phyloP scores from a whole-genome alignment of 2,329 filamentous ascomycete species.

The Aspergillus aculeatus region DNA sequence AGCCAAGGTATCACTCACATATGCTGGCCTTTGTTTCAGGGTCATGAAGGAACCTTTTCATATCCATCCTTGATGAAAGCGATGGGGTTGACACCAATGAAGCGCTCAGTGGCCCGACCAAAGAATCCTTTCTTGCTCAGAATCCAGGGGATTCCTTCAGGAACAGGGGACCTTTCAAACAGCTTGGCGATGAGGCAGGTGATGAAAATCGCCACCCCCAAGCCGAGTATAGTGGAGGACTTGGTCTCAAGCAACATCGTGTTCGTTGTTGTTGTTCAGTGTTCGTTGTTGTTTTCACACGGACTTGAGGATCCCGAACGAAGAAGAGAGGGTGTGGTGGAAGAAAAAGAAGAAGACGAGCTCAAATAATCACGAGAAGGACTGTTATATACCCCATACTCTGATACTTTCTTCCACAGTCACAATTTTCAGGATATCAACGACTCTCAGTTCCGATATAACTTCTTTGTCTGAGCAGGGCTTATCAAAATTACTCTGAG shows the following conservation, averaged over 20 bases:
- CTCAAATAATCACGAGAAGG: neutral
- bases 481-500: neutral
- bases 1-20: neutral
- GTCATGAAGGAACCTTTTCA: conserved; percentile 7
- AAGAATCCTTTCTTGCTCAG: conserved; percentile 11
- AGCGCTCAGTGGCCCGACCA: conserved; percentile 13
- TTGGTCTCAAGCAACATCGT: conserved; percentile 10
- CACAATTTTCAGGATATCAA: neutral
- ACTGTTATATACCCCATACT: neutral
- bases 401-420: neutral
- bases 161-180: conserved; percentile 14
- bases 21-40: neutral
- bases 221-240: conserved; percentile 1
- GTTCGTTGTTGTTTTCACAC: neutral
- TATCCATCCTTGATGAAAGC: conserved; percentile 15
- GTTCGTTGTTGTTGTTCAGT: neutral
- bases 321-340: neutral
- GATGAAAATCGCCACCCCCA: conserved; percentile 7
- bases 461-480: neutral
- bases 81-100: conserved; percentile 15
- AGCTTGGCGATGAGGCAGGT: conserved; percentile 14
- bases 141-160: conserved; percentile 13
- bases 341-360: neutral
- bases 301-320: neutral
- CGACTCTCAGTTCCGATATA: neutral